Evolutionary conservation across 2,329 filamentous ascomycete species (phyloP), one percentile per base, ranked within the genome.

Genomic region (Magnaporthiopsis rhizophila): DNA sequence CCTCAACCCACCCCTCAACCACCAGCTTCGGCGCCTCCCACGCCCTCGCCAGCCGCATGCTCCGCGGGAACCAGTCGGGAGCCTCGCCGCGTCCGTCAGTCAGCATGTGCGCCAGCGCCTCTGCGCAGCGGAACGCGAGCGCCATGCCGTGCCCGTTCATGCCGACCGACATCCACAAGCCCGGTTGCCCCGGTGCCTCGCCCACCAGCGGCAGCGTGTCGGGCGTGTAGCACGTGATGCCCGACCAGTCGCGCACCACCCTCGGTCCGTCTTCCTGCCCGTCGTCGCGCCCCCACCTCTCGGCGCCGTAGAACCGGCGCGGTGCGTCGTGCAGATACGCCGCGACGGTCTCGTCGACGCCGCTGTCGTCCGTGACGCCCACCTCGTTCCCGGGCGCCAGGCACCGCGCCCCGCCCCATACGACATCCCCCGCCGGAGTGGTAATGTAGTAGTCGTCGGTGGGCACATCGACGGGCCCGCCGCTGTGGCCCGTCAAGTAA

Each of bases 91-190:
- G 5, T 13, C 18, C 57, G 26, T 32, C 60, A 2, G 24, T 21
- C 32, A 59, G 68, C 67, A 87, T 79, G 45, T 76, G 74, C 2
- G 80, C 82, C 65, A 89, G 69, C 0, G 81, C 86, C 68, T 82
- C 79, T 0, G 85, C 85, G 38, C 81, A 83, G 71, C 85, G 82
- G 75, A 85, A 83, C 64, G 85, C 85, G 45, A 85, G 72, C 1
- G 86, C 86, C 87, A 89, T 89, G 0, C 86, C 86, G 71, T 89
- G 85, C 0, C 87, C 87, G 67, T 87, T 86, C 67, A 89, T 89
- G 6, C 84, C 81, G 3, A 82, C 84, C 34, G 80, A 78, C 1
- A 86, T 75, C 78, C 83, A 87, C 30, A 89, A 70, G 0, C 79
- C 66, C 18, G 36, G n/a, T 18, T 50, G 24, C 32, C 53, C 59